phyloP scores from a whole-genome alignment of 805 yeast genomes.

The Candida hungchunana region DNA sequence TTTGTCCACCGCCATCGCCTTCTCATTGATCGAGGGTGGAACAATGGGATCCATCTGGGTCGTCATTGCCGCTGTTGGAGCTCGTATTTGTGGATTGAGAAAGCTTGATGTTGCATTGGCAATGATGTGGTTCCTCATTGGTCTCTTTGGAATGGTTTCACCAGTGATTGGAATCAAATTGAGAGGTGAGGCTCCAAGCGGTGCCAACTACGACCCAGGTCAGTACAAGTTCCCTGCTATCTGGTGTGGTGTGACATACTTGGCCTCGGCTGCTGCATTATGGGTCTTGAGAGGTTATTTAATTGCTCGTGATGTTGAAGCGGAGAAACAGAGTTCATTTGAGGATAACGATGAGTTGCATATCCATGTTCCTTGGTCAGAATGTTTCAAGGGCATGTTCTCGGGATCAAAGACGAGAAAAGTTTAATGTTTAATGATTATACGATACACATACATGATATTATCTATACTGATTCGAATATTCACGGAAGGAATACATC shows the following conservation, averaged over 20 bases:
- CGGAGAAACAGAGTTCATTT: conserved; percentile 21
- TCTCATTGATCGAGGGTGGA: conserved; percentile 51
- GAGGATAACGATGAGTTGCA: conserved; percentile 28
- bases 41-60: conserved; percentile 63
- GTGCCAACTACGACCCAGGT: conserved; percentile 33
- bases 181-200: conserved; percentile 30
- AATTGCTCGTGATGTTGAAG: conserved; percentile 42
- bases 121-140: conserved; percentile 51
- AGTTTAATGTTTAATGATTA: too few species aligned
- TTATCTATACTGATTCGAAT: too few species aligned
- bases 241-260: conserved; percentile 54
- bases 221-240: conserved; percentile 52
- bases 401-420: conserved; percentile 9
- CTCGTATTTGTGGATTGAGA: conserved; percentile 50
- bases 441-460: too few species aligned
- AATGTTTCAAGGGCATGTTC: conserved; percentile 6
- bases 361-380: conserved; percentile 12
- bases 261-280: conserved; percentile 40
- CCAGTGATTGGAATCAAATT: conserved; percentile 58
- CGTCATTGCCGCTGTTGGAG: conserved; percentile 45
- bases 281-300: conserved; percentile 51
- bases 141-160: conserved; percentile 47
- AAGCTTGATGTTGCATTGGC: conserved; percentile 46
- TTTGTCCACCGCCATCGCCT: conserved; percentile 49
- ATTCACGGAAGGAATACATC: conserved; percentile 41